These are phyloP conservation scores for Fraxinus paxiana DNA, from an alignment of 305 asterid species.

Conservation along the genomic window DNA sequence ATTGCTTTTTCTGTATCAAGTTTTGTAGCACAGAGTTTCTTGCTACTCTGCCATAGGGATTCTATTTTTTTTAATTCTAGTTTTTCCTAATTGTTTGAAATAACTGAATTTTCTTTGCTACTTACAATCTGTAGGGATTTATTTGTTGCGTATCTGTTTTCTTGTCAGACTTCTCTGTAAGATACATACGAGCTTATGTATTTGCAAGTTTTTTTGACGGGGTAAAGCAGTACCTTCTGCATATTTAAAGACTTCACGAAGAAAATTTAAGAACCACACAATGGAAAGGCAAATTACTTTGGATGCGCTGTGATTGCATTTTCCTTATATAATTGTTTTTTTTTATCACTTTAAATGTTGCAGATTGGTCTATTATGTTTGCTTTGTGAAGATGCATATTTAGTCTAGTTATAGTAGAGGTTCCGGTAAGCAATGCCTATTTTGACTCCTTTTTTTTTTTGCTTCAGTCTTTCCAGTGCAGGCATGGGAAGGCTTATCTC, in stretches of 20 bases:
- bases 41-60: background rate
- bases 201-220: background rate
- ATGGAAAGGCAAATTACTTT: background rate
- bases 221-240: background rate
- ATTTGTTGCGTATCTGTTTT: background rate
- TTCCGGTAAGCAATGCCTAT: background rate
- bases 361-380: background rate
- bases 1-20: background rate
- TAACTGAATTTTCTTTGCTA: background rate
- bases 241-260: background rate
- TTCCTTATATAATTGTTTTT: background rate
- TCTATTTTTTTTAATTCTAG: background rate
- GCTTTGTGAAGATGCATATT: background rate
- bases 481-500: constrained; percentile 84
- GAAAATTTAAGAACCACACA: background rate
- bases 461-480: constrained; percentile 62
- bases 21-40: background rate
- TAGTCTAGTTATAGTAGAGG: constrained; percentile 9
- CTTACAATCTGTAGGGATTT: background rate
- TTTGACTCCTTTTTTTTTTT: constrained; percentile 27
- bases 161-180: background rate
- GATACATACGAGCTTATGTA: background rate
- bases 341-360: background rate
- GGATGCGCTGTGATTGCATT: background rate
- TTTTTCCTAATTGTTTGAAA: background rate